Evolutionary conservation across 176 grass and related monocot genomes (phyloP).

Genomic region (Musa schizocarpa): DNA sequence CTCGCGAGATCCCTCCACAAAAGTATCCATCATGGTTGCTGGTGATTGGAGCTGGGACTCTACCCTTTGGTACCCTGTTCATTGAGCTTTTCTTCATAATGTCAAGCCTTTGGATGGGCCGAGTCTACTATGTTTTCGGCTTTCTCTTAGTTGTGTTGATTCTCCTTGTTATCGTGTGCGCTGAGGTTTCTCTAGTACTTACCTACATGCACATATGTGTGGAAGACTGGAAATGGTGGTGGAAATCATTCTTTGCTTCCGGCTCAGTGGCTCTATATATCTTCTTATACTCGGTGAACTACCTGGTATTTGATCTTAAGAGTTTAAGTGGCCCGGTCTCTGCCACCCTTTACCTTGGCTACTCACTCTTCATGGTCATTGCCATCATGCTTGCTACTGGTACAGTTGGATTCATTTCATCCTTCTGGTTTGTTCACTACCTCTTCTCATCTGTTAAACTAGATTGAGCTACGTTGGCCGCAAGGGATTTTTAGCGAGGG

Average conservation of each 20-base stretch:
- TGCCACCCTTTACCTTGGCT: conserved; percentile 70
- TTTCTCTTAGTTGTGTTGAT: conserved; percentile 66
- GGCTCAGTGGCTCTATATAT: conserved; percentile 71
- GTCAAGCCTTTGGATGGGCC: conserved; percentile 78
- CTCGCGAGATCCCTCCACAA: conserved; percentile 64
- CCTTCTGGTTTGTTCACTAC: conserved; percentile 74
- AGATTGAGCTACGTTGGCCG: conserved; percentile 29
- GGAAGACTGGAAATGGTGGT: conserved; percentile 86
- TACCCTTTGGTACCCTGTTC: conserved; percentile 73
- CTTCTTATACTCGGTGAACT: conserved; percentile 75
- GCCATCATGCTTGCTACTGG: conserved; percentile 75
- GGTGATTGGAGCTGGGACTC: conserved; percentile 63
- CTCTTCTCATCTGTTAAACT: conserved; percentile 74
- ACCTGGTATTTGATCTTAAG: conserved; percentile 67
- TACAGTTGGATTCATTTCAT: conserved; percentile 64
- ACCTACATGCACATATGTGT: conserved; percentile 81
- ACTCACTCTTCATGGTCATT: conserved; percentile 81
- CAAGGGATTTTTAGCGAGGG: not conserved
- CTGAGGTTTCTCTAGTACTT: conserved; percentile 65
- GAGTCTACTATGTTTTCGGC: conserved; percentile 70
- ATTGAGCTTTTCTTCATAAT: conserved; percentile 87
- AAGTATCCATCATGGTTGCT: conserved; percentile 73
- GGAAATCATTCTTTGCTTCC: conserved; percentile 79
- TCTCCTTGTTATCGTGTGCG: conserved; percentile 62
- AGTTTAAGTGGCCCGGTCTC: conserved; percentile 68